A percentile compares a stretch with the other conserved stretches of the same genome.
phyloP scores from a whole-genome alignment of 441 rosid genomes.

The Lepidium campestre region DNA sequence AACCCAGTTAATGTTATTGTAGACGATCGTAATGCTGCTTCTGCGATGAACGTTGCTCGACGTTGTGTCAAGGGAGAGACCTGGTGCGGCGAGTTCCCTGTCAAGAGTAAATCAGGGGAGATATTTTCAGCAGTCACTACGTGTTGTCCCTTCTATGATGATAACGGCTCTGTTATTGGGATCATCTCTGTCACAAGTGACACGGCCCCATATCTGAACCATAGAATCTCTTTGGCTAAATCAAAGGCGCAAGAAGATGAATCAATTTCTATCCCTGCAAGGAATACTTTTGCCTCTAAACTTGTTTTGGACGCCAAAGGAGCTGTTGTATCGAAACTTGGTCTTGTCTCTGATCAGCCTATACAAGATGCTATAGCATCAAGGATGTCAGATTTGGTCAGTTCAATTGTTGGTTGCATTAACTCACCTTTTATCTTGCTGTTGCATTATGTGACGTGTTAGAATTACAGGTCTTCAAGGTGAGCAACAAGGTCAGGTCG shows the following conservation, averaged over 20 bases:
- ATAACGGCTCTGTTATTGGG: constrained; percentile 57
- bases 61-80: constrained; percentile 53
- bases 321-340: constrained; percentile 40
- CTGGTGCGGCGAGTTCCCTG: constrained; percentile 75
- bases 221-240: constrained; percentile 18
- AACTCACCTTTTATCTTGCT: neutral
- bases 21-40: constrained; percentile 40
- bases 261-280: constrained; percentile 38
- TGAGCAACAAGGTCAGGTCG: constrained; percentile 68
- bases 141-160: constrained; percentile 68
- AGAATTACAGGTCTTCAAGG: constrained; percentile 55
- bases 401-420: constrained; percentile 20
- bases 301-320: constrained; percentile 1
- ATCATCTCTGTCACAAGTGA: constrained; percentile 57
- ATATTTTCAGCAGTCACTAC: constrained; percentile 48
- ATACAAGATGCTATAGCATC: constrained; percentile 76
- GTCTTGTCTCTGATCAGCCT: constrained; percentile 78
- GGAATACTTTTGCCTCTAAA: constrained; percentile 34
- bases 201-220: constrained; percentile 36
- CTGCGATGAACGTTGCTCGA: constrained; percentile 38
- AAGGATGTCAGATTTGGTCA: constrained; percentile 72
- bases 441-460: constrained; percentile 23
- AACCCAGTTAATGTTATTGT: constrained; percentile 50
- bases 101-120: constrained; percentile 53
- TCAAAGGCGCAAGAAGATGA: constrained; percentile 33